These are phyloP conservation scores for Penicillium sp. DNA, from an alignment of 2,329 filamentous ascomycete genomes.

Conservation along the genomic window DNA sequence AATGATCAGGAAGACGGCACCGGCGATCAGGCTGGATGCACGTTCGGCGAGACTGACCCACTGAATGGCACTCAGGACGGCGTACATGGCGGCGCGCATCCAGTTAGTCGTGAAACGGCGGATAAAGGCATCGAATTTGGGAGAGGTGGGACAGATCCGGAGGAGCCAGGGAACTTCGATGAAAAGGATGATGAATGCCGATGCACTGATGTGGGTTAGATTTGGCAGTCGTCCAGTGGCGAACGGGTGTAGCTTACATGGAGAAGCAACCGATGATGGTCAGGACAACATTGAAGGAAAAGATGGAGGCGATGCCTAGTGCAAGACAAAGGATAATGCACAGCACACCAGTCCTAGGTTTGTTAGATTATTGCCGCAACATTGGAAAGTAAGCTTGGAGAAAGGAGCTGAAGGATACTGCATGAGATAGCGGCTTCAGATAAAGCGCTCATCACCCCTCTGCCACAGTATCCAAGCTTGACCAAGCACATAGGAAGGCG, in stretches of 20 bases:
- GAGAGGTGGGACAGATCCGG: slow-evolving; percentile 93
- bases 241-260: slow-evolving; percentile 46
- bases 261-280: slow-evolving; percentile 60
- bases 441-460: background rate
- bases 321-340: slow-evolving; percentile 64
- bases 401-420: background rate
- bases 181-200: slow-evolving; percentile 71
- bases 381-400: background rate
- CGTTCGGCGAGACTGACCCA: slow-evolving; percentile 70
- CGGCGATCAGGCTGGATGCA: slow-evolving; percentile 74
- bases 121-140: slow-evolving; percentile 82
- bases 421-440: background rate
- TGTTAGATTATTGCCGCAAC: slow-evolving; percentile 14
- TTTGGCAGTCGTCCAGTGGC: slow-evolving; percentile 29
- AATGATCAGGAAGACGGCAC: slow-evolving; percentile 73
- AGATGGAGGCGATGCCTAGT: slow-evolving; percentile 65
- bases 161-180: slow-evolving; percentile 90
- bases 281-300: slow-evolving; percentile 54
- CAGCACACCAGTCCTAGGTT: slow-evolving; percentile 49
- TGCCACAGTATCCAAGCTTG: background rate
- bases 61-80: slow-evolving; percentile 73
- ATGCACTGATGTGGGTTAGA: slow-evolving; percentile 56
- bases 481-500: background rate
- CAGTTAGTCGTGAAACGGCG: slow-evolving; percentile 93
- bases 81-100: slow-evolving; percentile 87